Conservation (phyloP, 2,329 filamentous ascomycete genomes). For the Nannizzia gypsea region DNA sequence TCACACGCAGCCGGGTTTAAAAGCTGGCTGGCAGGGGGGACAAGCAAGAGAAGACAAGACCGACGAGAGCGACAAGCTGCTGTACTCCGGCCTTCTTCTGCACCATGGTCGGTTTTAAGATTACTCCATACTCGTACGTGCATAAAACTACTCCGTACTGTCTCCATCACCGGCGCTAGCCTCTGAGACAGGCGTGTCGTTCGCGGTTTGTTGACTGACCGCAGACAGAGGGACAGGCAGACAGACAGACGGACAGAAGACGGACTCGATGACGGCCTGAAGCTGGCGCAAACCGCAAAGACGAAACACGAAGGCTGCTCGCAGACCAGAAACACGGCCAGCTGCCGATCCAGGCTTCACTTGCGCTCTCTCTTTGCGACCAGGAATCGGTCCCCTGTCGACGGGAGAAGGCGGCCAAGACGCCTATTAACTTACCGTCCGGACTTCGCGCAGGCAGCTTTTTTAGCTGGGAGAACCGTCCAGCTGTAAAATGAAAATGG, state of each 20-base stretch:
- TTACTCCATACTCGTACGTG: not conserved
- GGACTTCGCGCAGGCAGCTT: too few species aligned
- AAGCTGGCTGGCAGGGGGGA: too few species aligned
- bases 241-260: not conserved
- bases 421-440: not conserved
- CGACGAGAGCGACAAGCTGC: too few species aligned
- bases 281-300: not conserved
- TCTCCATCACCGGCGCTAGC: not conserved
- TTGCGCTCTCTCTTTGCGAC: not conserved
- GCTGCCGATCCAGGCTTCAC: not conserved
- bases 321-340: not conserved
- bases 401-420: not conserved
- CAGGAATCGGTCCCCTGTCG: not conserved
- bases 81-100: not conserved
- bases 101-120: not conserved
- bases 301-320: not conserved
- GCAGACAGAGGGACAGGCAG: too few species aligned
- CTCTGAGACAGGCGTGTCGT: not conserved
- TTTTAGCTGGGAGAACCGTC: too few species aligned
- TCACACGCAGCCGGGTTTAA: too few species aligned
- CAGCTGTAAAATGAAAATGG: too few species aligned
- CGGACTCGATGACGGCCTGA: not conserved
- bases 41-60: too few species aligned
- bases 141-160: not conserved
- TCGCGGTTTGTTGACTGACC: too few species aligned